Evolutionary conservation across 306 rosid genomes (phyloP), one percentile per base, ranked within the genome.

Genomic region (Casuarina equisetifolia): DNA sequence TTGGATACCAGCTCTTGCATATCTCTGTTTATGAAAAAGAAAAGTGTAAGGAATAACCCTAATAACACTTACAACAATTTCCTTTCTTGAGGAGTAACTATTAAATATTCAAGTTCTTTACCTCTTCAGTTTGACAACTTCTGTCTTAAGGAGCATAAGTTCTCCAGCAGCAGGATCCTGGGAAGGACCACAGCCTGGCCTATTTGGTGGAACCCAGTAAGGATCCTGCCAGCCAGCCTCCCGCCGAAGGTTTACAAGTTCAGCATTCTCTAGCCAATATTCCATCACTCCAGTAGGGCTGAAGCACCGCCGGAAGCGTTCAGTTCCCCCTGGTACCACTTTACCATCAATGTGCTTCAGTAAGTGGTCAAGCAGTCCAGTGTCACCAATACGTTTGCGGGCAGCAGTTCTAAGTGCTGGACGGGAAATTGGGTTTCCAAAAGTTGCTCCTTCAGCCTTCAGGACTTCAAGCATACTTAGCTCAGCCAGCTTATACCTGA

Each of bases 261-360:
- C 93, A 57, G 91, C 93, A 78, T 85, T 85, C 90, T 93, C 98
- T 86, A 91, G 82, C 98, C 98, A 93, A 76, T 93, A 93, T 88
- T 93, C 97, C 98, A 93, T 93, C 49, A 82, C 48, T 69, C 98
- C 98, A 4, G 81, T 70, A 63, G 90, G 72, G 86, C 88, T 91
- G 84, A 85, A 87, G 91, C 98, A 91, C 82, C 98, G 83, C 68
- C 93, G 82, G 71, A 93, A 91, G 69, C 97, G 86, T 44, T 89
- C 92, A 6, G 75, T 79, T 69, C 95, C 93, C 38, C 93, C 92
- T 25, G 98, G 97, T 42, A 93, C 86, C 45, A 91, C 82, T 81
- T 86, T 88, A 46, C 93, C 92, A 42, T 88, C 97, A 78, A 93
- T 79, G 70, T 93, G 92, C 89, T 93, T 93, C 85, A 93, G 81